A percentile compares a stretch with the other conserved stretches of the same genome.
phyloP scores from a whole-genome alignment of 208 protist species.

The Trypanosoma caninum region DNA sequence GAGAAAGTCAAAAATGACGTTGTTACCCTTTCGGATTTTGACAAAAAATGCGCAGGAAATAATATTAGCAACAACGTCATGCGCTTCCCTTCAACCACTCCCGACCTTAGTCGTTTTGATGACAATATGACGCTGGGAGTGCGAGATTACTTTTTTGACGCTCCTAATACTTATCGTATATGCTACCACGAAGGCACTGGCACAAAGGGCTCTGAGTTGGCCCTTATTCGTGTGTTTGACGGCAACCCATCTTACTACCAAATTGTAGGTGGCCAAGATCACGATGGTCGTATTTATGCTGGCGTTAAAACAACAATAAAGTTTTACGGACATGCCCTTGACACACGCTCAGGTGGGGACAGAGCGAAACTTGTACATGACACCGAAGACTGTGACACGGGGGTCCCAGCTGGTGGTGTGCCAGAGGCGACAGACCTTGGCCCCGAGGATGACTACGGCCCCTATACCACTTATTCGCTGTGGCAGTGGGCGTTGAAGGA shows the following conservation, averaged over 20 bases:
- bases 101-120: background rate
- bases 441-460: constrained; percentile 64
- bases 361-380: constrained; percentile 70
- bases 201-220: constrained; percentile 27
- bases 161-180: constrained; percentile 42
- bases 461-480: constrained; percentile 53
- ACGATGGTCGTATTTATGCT: constrained; percentile 36
- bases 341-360: constrained; percentile 62
- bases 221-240: constrained; percentile 51
- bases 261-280: constrained; percentile 33
- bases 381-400: constrained; percentile 40
- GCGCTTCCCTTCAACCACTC: background rate
- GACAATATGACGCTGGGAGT: constrained; percentile 18
- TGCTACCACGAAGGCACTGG: constrained; percentile 34
- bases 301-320: constrained; percentile 43
- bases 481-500: constrained; percentile 50
- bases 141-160: constrained; percentile 32
- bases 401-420: constrained; percentile 57
- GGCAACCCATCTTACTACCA: constrained; percentile 71
- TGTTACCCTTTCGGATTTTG: constrained; percentile 16
- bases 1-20: constrained; percentile 6
- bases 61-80: constrained; percentile 1
- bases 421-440: constrained; percentile 42
- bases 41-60: constrained; percentile 17
- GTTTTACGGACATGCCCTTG: constrained; percentile 72